phyloP scores from a whole-genome alignment of 129 eudicot species.

The Centaurea solstitialis region DNA sequence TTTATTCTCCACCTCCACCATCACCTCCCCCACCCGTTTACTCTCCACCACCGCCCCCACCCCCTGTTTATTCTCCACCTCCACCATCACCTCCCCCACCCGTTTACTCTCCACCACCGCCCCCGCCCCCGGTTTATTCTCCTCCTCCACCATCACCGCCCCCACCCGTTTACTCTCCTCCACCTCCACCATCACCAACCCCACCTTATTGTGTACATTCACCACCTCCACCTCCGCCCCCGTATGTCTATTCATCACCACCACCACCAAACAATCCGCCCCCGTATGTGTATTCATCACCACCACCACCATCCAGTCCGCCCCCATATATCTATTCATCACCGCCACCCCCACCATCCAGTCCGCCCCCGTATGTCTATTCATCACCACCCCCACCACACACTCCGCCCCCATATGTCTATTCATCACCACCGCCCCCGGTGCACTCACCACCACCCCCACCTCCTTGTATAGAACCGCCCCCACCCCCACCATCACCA shows the following conservation, averaged over 20 bases:
- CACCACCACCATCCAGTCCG: conserved; percentile 9
- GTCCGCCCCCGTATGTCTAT: no score
- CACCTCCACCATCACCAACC: conserved; percentile 34
- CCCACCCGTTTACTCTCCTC: conserved; percentile 29
- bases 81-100: conserved; percentile 14
- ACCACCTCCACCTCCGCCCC: conserved; percentile 46
- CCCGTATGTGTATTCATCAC: conserved; percentile 13
- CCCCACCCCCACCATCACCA: conserved; percentile 27
- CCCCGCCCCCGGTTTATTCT: conserved; percentile 40
- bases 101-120: conserved; percentile 26
- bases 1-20: conserved; percentile 31
- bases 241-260: background rate
- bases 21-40: conserved; percentile 18
- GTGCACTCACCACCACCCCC: conserved; percentile 26
- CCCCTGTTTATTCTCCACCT: conserved; percentile 22
- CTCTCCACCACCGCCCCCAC: background rate
- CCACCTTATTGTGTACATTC: conserved; percentile 33
- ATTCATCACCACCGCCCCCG: no score
- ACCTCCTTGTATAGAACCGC: conserved; percentile 38
- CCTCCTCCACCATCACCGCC: conserved; percentile 40
- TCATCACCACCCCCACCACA: conserved; percentile 37
- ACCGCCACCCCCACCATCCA: conserved; percentile 20
- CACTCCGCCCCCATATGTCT: no score
- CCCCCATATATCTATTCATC: conserved; percentile 7
- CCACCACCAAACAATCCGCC: conserved; percentile 43